Conservation (phyloP, 768 basidiomycete genomes). For the Lactarius sp. region DNA sequence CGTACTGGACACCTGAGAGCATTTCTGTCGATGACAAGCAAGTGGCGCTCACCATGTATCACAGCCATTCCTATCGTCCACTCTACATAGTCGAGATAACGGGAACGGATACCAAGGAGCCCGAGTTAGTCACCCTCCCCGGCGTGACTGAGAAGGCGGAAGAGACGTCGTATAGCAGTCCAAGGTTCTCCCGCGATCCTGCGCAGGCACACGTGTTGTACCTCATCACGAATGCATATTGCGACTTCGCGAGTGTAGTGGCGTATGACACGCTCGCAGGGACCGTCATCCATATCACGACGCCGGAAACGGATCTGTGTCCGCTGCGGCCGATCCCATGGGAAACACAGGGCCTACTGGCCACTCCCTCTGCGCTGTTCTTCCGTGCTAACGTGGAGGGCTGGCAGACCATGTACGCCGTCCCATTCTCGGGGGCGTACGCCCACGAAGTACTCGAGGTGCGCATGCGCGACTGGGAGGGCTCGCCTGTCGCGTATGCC, state of each 20-base stretch:
- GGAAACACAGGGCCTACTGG: constrained; percentile 30
- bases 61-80: constrained; percentile 31
- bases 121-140: constrained; percentile 35
- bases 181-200: constrained; percentile 34
- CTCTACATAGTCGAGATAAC: constrained; percentile 36
- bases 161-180: constrained; percentile 25
- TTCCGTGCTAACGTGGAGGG: constrained; percentile 40
- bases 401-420: constrained; percentile 29
- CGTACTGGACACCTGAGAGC: constrained; percentile 31
- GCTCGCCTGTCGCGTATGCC: constrained; percentile 28
- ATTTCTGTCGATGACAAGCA: constrained; percentile 39
- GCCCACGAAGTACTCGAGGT: constrained; percentile 29
- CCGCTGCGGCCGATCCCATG: constrained; percentile 37
- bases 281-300: constrained; percentile 37
- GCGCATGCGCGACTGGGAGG: constrained; percentile 26
- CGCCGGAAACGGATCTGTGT: constrained; percentile 32
- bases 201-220: constrained; percentile 33
- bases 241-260: constrained; percentile 38
- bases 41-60: constrained; percentile 32
- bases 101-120: constrained; percentile 26
- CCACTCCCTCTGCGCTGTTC: constrained; percentile 27
- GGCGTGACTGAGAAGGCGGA: constrained; percentile 33
- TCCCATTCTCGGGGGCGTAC: constrained; percentile 27
- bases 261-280: constrained; percentile 32
- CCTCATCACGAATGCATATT: constrained; percentile 36